Conservation (phyloP, 2,329 filamentous ascomycete species). For the Fusarium humuli region DNA sequence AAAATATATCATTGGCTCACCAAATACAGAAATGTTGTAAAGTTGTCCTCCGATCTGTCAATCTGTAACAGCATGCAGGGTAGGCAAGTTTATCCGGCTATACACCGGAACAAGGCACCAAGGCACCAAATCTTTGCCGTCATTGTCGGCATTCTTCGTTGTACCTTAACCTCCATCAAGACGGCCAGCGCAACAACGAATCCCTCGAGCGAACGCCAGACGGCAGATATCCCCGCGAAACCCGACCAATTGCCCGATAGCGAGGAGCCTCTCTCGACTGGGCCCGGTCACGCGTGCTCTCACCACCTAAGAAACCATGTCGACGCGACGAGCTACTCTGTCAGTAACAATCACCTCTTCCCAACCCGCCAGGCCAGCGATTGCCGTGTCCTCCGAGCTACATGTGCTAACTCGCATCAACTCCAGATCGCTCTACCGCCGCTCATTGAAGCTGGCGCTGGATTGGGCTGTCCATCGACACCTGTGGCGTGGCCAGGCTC, state of each 20-base stretch:
- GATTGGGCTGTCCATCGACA: constrained; percentile 96
- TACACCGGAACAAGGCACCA: constrained; percentile 38
- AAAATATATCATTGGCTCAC: background rate
- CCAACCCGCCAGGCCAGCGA: constrained; percentile 24
- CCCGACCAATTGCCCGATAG: constrained; percentile 35
- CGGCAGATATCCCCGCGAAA: constrained; percentile 27
- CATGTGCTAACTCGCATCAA: constrained; percentile 29
- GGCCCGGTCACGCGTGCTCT: constrained; percentile 23
- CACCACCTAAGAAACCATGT: constrained; percentile 40
- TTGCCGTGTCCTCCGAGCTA: constrained; percentile 3
- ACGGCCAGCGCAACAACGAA: constrained; percentile 21
- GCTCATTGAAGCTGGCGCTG: constrained; percentile 90
- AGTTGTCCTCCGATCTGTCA: background rate
- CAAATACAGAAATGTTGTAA: background rate
- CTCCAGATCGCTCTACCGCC: constrained; percentile 82
- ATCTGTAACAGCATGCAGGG: background rate
- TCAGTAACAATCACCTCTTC: constrained; percentile 51
- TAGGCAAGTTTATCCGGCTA: constrained; percentile 19
- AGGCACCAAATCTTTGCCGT: constrained; percentile 40
- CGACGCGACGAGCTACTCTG: constrained; percentile 62
- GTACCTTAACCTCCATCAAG: constrained; percentile 27
- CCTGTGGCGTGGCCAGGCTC: constrained; percentile 93
- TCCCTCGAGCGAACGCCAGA: constrained; percentile 28
- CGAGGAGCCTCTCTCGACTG: constrained; percentile 35
- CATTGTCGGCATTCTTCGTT: constrained; percentile 34